Conservation (phyloP, 192 early-diverging fungal genomes). For the Backusella morwellensis region DNA sequence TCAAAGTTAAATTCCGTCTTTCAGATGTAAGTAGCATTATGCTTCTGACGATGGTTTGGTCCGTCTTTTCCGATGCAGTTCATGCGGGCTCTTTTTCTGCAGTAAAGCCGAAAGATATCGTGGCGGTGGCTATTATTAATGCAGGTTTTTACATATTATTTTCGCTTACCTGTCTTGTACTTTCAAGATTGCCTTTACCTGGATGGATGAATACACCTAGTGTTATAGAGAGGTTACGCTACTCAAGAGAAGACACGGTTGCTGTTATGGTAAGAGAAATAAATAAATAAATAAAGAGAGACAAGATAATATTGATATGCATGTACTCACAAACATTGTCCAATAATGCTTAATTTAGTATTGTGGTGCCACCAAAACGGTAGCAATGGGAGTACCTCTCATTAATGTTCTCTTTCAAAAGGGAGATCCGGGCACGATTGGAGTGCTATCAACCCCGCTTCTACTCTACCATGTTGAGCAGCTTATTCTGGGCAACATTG, state of each 20-base stretch:
- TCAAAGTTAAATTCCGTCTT: slow-evolving; percentile 48
- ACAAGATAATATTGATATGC: background rate
- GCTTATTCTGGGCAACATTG: slow-evolving; percentile 58
- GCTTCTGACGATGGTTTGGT: slow-evolving; percentile 68
- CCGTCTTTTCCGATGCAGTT: slow-evolving; percentile 70
- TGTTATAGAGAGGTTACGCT: slow-evolving; percentile 22
- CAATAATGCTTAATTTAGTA: slow-evolving; percentile 29
- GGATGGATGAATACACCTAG: slow-evolving; percentile 11
- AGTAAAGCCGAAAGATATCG: slow-evolving; percentile 45
- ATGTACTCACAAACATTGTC: background rate
- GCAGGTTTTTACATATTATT: slow-evolving; percentile 48
- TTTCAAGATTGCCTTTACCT: slow-evolving; percentile 42
- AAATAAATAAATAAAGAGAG: background rate
- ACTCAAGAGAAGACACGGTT: slow-evolving; percentile 52
- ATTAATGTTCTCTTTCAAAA: slow-evolving; percentile 65
- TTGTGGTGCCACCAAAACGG: slow-evolving; percentile 72
- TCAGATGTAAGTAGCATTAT: slow-evolving; percentile 52
- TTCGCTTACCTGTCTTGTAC: slow-evolving; percentile 43
- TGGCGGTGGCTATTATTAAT: slow-evolving; percentile 51
- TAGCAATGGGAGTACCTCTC: slow-evolving; percentile 73
- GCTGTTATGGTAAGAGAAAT: slow-evolving; percentile 46
- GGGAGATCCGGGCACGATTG: slow-evolving; percentile 41
- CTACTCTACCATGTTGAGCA: slow-evolving; percentile 71
- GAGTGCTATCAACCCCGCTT: slow-evolving; percentile 60
- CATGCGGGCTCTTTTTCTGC: slow-evolving; percentile 46